These are phyloP conservation scores for Aspergillus phoenicis DNA, from an alignment of 2,329 filamentous ascomycete species.

Conservation along the genomic window DNA sequence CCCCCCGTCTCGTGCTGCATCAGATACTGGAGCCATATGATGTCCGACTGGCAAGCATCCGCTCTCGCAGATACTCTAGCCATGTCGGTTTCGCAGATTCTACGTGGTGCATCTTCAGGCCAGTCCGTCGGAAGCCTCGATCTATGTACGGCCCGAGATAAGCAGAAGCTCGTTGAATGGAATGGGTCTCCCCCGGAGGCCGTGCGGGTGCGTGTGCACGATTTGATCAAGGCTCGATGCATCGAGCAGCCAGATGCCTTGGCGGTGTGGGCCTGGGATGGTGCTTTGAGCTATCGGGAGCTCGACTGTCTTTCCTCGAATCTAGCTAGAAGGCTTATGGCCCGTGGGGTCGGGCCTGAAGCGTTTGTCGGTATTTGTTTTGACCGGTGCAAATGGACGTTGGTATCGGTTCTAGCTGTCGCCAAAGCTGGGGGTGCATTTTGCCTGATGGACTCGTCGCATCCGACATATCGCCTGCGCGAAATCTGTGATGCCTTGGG, in stretches of 20 bases:
- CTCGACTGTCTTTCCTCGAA: conserved; percentile 27
- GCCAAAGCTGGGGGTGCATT: not conserved
- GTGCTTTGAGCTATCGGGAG: not conserved
- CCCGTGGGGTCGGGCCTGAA: conserved; percentile 30
- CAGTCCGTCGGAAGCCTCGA: too few species aligned
- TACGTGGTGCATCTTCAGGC: too few species aligned
- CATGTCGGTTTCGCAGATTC: too few species aligned
- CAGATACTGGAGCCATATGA: too few species aligned
- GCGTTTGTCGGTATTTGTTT: not conserved
- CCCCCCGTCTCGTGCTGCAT: too few species aligned
- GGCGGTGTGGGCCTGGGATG: conserved; percentile 1
- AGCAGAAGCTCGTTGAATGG: conserved; percentile 12
- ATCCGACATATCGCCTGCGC: not conserved
- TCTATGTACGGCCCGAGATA: too few species aligned
- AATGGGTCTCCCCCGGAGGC: conserved; percentile 7
- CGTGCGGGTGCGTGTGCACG: not conserved
- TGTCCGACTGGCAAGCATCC: too few species aligned
- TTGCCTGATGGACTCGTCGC: not conserved
- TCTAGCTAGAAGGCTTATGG: conserved; percentile 29
- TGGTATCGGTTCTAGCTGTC: not conserved
- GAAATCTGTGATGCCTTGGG: conserved; percentile 14
- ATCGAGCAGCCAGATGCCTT: not conserved
- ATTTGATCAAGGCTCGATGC: not conserved
- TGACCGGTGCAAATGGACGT: not conserved
- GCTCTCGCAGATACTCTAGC: too few species aligned